Evolutionary conservation across 305 asterid species (phyloP).

Genomic region (Fraxinus angustifolia): DNA sequence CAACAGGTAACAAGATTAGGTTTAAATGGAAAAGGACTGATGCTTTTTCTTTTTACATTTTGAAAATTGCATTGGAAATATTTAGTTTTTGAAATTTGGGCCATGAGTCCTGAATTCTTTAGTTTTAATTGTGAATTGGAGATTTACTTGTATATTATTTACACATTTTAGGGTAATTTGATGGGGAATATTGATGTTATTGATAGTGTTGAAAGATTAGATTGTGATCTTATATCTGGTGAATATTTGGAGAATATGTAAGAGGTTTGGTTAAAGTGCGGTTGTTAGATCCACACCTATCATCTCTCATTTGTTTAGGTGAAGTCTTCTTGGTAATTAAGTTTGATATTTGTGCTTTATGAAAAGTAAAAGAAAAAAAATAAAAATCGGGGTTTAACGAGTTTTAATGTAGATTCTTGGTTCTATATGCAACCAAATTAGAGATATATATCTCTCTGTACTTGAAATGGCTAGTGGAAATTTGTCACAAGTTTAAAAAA

Average conservation of each 20-base stretch:
- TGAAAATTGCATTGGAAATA: background rate
- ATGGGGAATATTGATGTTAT: background rate
- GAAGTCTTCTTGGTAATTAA: conserved; percentile 11
- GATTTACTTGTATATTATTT: background rate
- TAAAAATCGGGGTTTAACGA: background rate
- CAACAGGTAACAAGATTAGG: conserved; percentile 43
- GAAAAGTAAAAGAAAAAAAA: background rate
- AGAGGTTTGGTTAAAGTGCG: conserved; percentile 23
- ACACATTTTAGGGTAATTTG: background rate
- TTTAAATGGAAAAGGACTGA: background rate
- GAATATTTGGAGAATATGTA: conserved; percentile 16
- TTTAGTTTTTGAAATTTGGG: background rate
- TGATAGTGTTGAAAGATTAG: conserved; percentile 10
- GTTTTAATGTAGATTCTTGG: background rate
- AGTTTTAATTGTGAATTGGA: background rate
- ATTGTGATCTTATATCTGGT: conserved; percentile 16
- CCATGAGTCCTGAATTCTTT: background rate
- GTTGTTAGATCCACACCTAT: conserved; percentile 32
- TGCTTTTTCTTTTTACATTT: conserved; percentile 13
- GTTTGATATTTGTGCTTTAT: background rate
- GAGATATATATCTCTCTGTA: background rate
- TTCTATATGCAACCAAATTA: background rate
- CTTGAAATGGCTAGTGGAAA: background rate
- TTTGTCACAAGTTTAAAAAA: background rate
- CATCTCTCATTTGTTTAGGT: conserved; percentile 1